A percentile compares a stretch with the other conserved stretches of the same genome.
phyloP scores from a whole-genome alignment of 2,329 filamentous ascomycete species.

The Xylariaceae sp. region DNA sequence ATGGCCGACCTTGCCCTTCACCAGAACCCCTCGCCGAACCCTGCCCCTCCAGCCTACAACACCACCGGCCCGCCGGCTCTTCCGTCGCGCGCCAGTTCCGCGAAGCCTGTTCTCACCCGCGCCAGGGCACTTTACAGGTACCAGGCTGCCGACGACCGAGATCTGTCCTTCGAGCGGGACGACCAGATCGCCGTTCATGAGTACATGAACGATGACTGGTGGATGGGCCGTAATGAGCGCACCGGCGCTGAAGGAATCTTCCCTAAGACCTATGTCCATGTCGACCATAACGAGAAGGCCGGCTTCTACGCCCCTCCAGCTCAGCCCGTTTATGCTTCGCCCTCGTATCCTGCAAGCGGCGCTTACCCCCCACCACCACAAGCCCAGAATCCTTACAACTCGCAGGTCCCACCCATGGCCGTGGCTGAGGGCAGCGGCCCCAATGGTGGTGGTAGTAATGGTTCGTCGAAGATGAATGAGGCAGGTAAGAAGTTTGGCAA shows the following conservation, averaged over 20 bases:
- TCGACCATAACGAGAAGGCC: conserved; percentile 53
- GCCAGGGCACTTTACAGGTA: conserved; percentile 83
- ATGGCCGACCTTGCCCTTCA: conserved; percentile 40
- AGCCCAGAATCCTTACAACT: conserved; percentile 57
- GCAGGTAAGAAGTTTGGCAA: conserved; percentile 94
- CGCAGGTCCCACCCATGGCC: conserved; percentile 68
- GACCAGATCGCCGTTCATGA: conserved; percentile 77
- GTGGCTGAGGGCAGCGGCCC: conserved; percentile 52
- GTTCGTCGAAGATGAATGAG: conserved; percentile 58
- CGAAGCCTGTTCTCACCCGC: conserved; percentile 60
- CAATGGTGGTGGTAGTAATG: conserved; percentile 29
- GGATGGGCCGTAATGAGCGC: conserved; percentile 80
- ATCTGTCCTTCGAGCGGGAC: conserved; percentile 73
- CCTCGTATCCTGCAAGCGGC: conserved; percentile 31
- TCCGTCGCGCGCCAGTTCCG: conserved; percentile 33
- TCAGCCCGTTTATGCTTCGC: conserved; percentile 27
- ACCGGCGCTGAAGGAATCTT: conserved; percentile 89
- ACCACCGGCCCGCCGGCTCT: conserved; percentile 39
- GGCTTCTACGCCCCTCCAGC: conserved; percentile 30
- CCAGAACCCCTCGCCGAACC: conserved; percentile 31
- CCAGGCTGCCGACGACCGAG: conserved; percentile 69
- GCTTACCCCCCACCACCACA: conserved; percentile 40
- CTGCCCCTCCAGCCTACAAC: conserved; percentile 48
- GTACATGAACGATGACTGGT: conserved; percentile 97
- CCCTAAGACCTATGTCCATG: conserved; percentile 80